Base-by-base conservation (phyloP, 768 basidiomycete genomes). In the Astraeus odoratus region DNA sequence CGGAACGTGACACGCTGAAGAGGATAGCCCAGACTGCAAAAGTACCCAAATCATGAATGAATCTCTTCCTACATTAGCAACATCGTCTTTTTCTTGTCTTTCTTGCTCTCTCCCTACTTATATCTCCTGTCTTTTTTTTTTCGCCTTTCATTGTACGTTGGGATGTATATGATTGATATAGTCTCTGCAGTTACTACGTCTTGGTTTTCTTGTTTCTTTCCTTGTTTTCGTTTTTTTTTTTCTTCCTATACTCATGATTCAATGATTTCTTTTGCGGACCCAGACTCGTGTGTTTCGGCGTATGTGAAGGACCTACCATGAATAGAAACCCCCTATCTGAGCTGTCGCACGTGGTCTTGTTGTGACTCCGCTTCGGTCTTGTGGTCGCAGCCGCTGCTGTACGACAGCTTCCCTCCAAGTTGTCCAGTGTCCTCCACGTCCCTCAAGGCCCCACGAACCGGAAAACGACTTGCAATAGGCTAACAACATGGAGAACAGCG, bases 1-100 rank as follows among this genome's bases (percentile, higher is more conserved):
- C 81, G 42, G 89, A 92, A 67, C 81, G 80, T 67, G 83, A 88
- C 57, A 81, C 78, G 26, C 72, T 92, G 55, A 83, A 77, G 67
- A 73, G 79, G 65, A 89, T 92, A 59, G 81, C 89, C 42, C 65
- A 59, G 54, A 72, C 65, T 49, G 62, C 63, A 51, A 64, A 64
- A 58, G 64, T 66, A 58, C 26, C 60, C 31, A 54, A 58, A 31
- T 29, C 51, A 54, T 64, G 54, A 61, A 20, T 24, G 39, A 39
- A 40, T 15, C 27, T 33, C 30, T 42, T 33, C 40, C 51, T 54
- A 60, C 48, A 15, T 48, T 54, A 49, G 46, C 50, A 43, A 50
- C 27, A 34, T 25, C 10, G 23, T 41, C 40, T 18, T 45, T 44
- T 49, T 51, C 29, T 30, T 23, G 9, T 49, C 37, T 34, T 40